These are phyloP conservation scores for Pseudoscleropodium purum DNA, from an alignment of 225 moss, liverwort and hornwort genomes.

Conservation along the genomic window DNA sequence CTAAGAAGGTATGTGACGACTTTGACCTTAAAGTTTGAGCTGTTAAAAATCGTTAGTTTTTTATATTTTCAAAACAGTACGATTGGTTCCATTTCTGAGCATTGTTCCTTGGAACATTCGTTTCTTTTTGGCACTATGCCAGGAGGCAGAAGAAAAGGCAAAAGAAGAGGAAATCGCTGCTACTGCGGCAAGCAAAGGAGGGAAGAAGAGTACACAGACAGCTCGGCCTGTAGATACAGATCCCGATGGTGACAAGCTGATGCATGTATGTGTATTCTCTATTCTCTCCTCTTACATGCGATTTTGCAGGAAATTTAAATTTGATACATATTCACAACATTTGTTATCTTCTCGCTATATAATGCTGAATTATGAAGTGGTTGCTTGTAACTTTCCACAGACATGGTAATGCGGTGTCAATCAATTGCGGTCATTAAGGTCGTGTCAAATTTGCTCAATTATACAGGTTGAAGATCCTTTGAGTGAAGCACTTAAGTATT, in stretches of 20 bases:
- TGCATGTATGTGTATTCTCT: constrained; percentile 21
- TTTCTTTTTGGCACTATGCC: not conserved
- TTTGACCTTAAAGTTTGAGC: not conserved
- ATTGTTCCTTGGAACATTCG: not conserved
- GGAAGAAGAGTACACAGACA: constrained; percentile 72
- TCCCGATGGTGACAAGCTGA: constrained; percentile 83
- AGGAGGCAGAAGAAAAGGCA: constrained; percentile 90
- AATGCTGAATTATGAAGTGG: not conserved
- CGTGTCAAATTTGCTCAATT: not conserved
- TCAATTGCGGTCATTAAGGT: not conserved
- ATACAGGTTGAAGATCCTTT: constrained; percentile 75
- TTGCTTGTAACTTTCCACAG: not conserved
- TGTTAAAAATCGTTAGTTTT: not conserved
- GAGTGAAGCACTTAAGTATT: constrained; percentile 77
- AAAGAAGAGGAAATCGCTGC: constrained; percentile 74
- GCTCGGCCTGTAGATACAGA: constrained; percentile 83
- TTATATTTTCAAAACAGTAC: not conserved
- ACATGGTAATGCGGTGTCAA: not conserved
- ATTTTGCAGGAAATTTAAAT: not conserved
- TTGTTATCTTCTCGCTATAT: not conserved
- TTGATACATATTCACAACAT: not conserved
- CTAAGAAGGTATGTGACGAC: constrained; percentile 50
- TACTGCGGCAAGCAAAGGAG: constrained; percentile 41
- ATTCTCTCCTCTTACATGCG: not conserved
- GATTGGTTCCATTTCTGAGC: not conserved